Evolutionary conservation across 768 basidiomycete genomes (phyloP).

Genomic region (Krasilnikovozyma curviuscula): DNA sequence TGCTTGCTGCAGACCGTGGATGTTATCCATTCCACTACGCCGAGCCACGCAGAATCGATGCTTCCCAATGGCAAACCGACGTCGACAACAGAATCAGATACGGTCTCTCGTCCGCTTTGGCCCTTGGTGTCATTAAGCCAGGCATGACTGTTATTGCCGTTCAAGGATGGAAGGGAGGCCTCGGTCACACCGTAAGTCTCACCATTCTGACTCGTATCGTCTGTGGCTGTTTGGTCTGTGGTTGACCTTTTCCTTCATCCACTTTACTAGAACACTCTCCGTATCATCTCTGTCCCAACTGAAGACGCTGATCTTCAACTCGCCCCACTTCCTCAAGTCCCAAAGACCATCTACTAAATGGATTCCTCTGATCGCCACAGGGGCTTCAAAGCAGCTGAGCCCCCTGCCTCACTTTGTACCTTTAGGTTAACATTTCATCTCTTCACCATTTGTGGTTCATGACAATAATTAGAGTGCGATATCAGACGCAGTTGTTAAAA

Average conservation of each 20-base stretch:
- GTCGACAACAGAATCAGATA: slow-evolving; percentile 39
- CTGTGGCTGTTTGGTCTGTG: neutral
- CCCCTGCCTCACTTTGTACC: too few species aligned
- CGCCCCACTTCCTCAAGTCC: slow-evolving; percentile 34
- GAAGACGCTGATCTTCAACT: slow-evolving; percentile 57
- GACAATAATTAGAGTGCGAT: too few species aligned
- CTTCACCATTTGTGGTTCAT: too few species aligned
- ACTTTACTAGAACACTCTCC: slow-evolving; percentile 28
- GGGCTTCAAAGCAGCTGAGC: neutral
- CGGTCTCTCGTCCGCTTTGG: slow-evolving; percentile 64
- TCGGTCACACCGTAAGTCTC: slow-evolving; percentile 76
- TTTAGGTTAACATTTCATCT: too few species aligned
- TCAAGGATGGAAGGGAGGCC: slow-evolving; percentile 98
- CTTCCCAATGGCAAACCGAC: slow-evolving; percentile 92
- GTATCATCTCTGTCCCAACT: slow-evolving; percentile 64
- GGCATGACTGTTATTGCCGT: slow-evolving; percentile 82
- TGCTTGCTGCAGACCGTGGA: slow-evolving; percentile 42
- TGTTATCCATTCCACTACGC: slow-evolving; percentile 95
- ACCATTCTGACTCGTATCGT: neutral
- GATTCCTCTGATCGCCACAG: neutral
- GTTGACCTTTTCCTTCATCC: neutral
- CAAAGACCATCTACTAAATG: neutral
- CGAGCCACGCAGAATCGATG: slow-evolving; percentile 72
- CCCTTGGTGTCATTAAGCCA: slow-evolving; percentile 66
- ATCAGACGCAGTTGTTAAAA: too few species aligned